Conservation (phyloP, 495 filamentous ascomycete species). For the Daldinia vernicosa region DNA sequence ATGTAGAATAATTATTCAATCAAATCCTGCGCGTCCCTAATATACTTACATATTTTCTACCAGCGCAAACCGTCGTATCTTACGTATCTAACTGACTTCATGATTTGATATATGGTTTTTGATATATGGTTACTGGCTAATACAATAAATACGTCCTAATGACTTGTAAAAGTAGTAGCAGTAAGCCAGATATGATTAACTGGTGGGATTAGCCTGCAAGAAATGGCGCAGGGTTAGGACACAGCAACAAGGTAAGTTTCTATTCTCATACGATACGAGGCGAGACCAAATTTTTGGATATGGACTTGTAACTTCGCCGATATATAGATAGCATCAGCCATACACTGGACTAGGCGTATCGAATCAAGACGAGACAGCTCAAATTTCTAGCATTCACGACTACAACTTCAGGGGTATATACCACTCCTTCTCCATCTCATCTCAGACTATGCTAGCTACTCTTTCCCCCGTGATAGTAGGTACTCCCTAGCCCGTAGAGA, state of each 20-base stretch:
- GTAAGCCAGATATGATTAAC: background rate
- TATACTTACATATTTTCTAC: no score
- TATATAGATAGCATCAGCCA: background rate
- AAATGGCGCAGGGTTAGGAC: background rate
- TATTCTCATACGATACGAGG: background rate
- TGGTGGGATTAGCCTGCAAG: background rate
- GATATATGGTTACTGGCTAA: no score
- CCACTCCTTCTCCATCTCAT: background rate
- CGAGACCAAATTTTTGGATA: background rate
- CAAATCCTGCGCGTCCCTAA: no score
- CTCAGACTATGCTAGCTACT: background rate
- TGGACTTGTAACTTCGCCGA: background rate
- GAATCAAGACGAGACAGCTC: background rate
- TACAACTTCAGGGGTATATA: slow-evolving; percentile 23
- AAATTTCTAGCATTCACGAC: background rate
- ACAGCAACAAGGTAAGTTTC: background rate
- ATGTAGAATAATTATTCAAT: no score
- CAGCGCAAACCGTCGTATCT: no score
- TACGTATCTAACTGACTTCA: no score
- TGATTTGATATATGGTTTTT: no score
- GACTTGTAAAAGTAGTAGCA: background rate
- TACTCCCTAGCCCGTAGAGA: background rate
- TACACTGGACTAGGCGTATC: background rate
- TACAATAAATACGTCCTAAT: no score
- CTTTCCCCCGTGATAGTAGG: background rate